Conservation (phyloP, 2,329 filamentous ascomycete genomes). For the Fragosphaeria purpurea region DNA sequence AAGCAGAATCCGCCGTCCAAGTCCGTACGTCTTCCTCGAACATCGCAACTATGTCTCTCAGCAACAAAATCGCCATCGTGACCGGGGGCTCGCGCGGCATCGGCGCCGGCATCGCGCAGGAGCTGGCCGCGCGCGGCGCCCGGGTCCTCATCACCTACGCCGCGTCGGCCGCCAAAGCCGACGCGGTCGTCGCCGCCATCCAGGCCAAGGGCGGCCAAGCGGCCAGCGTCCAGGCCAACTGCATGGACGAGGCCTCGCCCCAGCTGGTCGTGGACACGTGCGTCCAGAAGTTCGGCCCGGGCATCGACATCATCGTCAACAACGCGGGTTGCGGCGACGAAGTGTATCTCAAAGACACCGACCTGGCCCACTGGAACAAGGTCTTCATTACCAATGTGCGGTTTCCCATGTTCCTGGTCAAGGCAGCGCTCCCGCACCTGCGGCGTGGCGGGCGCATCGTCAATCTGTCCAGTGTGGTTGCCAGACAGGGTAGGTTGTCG, state of each 20-base stretch:
- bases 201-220: not conserved
- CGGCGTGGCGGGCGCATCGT: constrained; percentile 38
- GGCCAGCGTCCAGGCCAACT: not conserved
- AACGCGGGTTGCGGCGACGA: constrained; percentile 23
- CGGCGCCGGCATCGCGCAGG: constrained; percentile 54
- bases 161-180: not conserved
- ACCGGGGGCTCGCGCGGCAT: constrained; percentile 41
- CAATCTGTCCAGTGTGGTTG: constrained; percentile 47
- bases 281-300: not conserved
- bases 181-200: constrained; percentile 4
- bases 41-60: too few relatives aligned
- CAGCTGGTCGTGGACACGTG: not conserved
- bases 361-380: constrained; percentile 37
- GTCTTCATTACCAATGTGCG: constrained; percentile 49
- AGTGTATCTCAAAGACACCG: constrained; percentile 28
- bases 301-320: constrained; percentile 7
- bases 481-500: constrained; percentile 18
- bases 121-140: constrained; percentile 55
- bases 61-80: constrained; percentile 19
- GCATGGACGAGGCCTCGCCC: not conserved
- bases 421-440: constrained; percentile 42
- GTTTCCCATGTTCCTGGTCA: constrained; percentile 41
- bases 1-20: too few relatives aligned
- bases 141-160: constrained; percentile 27
- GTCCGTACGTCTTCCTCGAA: too few relatives aligned